Evolutionary conservation across 78 protist species (phyloP).

Genomic region (Dictyostelium capitatum): DNA sequence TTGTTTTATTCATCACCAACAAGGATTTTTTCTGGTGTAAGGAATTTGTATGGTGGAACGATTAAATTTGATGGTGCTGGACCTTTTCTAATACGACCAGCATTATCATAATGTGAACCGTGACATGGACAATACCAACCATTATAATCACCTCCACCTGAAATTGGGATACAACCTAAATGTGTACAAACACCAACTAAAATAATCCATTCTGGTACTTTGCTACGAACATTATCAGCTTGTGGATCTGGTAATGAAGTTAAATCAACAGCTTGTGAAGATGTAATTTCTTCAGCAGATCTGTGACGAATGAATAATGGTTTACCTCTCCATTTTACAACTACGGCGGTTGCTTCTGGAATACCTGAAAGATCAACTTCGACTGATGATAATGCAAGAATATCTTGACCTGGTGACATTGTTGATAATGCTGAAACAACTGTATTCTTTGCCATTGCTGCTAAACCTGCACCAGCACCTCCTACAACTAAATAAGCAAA

Average conservation of each 20-base stretch:
- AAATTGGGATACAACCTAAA: slow-evolving; percentile 98
- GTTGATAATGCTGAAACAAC: slow-evolving; percentile 70
- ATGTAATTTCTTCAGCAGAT: slow-evolving; percentile 80
- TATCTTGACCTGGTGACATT: slow-evolving; percentile 86
- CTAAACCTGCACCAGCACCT: slow-evolving; percentile 71
- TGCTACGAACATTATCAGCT: slow-evolving; percentile 72
- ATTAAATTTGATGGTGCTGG: slow-evolving; percentile 81
- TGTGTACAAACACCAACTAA: slow-evolving; percentile 98
- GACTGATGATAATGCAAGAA: slow-evolving; percentile 87
- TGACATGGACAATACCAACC: slow-evolving; percentile 99
- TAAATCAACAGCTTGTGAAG: slow-evolving; percentile 49
- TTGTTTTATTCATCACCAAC: slow-evolving; percentile 73
- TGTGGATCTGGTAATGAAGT: slow-evolving; percentile 62
- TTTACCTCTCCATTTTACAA: slow-evolving; percentile 94
- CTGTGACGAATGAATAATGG: slow-evolving; percentile 91
- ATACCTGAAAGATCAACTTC: slow-evolving; percentile 89
- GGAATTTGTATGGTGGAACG: slow-evolving; percentile 80
- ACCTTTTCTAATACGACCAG: slow-evolving; percentile 96
- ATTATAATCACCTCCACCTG: slow-evolving; percentile 94
- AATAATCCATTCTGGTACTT: slow-evolving; percentile 93
- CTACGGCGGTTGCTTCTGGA: slow-evolving; percentile 80
- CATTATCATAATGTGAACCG: slow-evolving; percentile 98
- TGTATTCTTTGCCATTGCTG: slow-evolving; percentile 78
- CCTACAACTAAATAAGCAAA: slow-evolving; percentile 82
- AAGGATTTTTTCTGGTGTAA: slow-evolving; percentile 25